Base-by-base conservation (phyloP, 2,329 filamentous ascomycete genomes). In the Didymella arachidicola region DNA sequence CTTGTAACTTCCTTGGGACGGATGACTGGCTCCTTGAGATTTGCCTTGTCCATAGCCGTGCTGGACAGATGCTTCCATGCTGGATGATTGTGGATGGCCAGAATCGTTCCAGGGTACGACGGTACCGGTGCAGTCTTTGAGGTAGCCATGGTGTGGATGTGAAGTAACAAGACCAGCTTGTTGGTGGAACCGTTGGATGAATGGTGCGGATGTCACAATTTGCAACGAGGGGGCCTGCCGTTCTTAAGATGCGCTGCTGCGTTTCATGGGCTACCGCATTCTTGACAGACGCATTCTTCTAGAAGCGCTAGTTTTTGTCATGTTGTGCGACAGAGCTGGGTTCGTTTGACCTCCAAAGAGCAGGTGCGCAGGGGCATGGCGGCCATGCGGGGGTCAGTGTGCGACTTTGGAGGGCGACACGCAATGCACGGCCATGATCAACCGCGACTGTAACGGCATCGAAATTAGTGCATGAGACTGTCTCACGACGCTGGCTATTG, bases 301-400 rank as follows among this genome's bases (percentile, higher is more conserved):
- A 39, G 39, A 49, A 53, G 44, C 49, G 36, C 50, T 58, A 58
- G 44, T 44, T n/a, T 44, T 34, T 32, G 44, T 27, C 44, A 19
- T 52, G 49, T 19, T 41, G 56, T 58, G 49, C 41, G 44, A 50
- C 49, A 58, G 56, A 58, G 48, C 56, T 32, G 34, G 56, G 56
- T 41, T 53, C 32, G 50, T 58, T 49, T 41, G 49, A 45, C 50
- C 38, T 41, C 25, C 25, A 44, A 19, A 39, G 42, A 36, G 34
- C 30, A 58, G 22, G 32, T 16, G 30, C 27, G 56, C 56, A 58
- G 56, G 56, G 49, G 32, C 25, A 49, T 48, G 29, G 43, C 44
- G 42, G 48, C 26, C 38, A 39, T 44, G 44, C 49, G 49, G 34
- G 44, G 49, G 43, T 25, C 43, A 46, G 48, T 48, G 36, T 52